Percentiles rank a stretch among this genome's conserved stretches.
Conservation (phyloP, 805 yeast genomes). For the Metschnikowia picachoensis region DNA sequence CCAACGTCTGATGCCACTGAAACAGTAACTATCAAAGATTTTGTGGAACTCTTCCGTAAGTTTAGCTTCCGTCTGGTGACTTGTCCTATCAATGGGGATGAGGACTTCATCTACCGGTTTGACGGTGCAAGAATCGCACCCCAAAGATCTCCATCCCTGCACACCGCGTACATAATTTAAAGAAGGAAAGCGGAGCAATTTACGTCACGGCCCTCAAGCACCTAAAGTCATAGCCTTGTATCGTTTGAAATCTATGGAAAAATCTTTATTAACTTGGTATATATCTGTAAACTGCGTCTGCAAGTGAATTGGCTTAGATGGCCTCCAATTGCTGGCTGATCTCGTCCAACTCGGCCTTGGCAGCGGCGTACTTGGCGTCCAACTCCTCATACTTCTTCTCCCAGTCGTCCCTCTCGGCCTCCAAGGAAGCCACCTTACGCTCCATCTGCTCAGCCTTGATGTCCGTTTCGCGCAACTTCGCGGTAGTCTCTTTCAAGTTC, state of each 20-base stretch:
- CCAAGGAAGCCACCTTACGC: conserved; percentile 88
- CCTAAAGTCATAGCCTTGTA: too few relatives aligned
- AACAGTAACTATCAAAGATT: too few relatives aligned
- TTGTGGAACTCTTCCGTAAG: too few relatives aligned
- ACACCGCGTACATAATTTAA: not conserved
- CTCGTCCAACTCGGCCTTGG: conserved; percentile 93
- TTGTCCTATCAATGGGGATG: too few relatives aligned
- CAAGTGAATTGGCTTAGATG: conserved; percentile 29
- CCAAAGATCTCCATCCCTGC: too few relatives aligned
- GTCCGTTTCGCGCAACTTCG: conserved; percentile 91
- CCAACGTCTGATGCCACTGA: too few relatives aligned
- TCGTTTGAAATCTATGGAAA: too few relatives aligned
- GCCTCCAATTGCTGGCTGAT: conserved; percentile 93
- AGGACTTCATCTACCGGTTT: too few relatives aligned
- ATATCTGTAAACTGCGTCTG: not conserved
- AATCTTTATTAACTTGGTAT: not conserved
- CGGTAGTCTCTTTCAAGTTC: conserved; percentile 88
- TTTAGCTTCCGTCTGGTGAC: too few relatives aligned
- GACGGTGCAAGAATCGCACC: too few relatives aligned
- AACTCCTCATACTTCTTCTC: conserved; percentile 86
- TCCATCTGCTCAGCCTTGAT: conserved; percentile 94
- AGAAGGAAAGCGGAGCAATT: not conserved
- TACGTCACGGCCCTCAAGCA: too few relatives aligned
- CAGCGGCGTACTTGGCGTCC: conserved; percentile 72
- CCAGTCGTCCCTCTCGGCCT: conserved; percentile 85